Percentiles rank a stretch among this genome's conserved stretches.
Evolutionary conservation across 176 grass and related monocot species (phyloP).

Genomic region (Oropetium thomaeum): DNA sequence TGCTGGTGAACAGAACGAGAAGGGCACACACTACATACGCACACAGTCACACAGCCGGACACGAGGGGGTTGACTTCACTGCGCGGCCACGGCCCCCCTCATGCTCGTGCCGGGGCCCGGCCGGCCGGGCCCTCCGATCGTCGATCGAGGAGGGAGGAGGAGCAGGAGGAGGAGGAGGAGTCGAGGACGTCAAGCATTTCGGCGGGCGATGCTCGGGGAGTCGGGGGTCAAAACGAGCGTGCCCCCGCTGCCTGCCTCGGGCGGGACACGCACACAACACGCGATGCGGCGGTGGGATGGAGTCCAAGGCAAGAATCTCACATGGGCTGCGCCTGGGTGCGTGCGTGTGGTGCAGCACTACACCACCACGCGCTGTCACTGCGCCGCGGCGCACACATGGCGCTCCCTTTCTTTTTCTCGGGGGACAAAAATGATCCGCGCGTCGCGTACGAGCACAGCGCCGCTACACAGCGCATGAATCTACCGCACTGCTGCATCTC

Average conservation of each 20-base stretch:
- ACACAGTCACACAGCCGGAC: too few relatives aligned
- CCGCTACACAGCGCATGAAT: too few relatives aligned
- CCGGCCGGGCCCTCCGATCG: too few relatives aligned
- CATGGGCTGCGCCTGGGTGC: neutral
- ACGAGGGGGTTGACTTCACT: too few relatives aligned
- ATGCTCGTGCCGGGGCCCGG: too few relatives aligned
- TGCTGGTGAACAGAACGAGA: too few relatives aligned
- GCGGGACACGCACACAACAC: neutral
- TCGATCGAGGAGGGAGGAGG: too few relatives aligned
- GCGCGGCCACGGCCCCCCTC: too few relatives aligned
- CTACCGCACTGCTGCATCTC: too few relatives aligned
- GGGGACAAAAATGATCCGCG: neutral
- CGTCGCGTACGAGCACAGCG: neutral
- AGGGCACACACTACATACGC: too few relatives aligned
- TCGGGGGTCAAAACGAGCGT: neutral
- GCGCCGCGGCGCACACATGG: neutral
- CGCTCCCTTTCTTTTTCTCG: neutral
- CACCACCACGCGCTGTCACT: neutral
- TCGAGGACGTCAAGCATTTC: constrained; percentile 26
- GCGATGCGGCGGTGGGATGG: neutral
- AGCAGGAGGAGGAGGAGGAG: too few relatives aligned
- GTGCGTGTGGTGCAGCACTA: neutral
- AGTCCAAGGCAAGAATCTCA: constrained; percentile 27
- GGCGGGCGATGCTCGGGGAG: neutral
- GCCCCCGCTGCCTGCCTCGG: neutral